A percentile compares a stretch with the other conserved stretches of the same genome.
Evolutionary conservation across 352 stramenopile species (phyloP).

Genomic region (Phytophthora colocasiae): DNA sequence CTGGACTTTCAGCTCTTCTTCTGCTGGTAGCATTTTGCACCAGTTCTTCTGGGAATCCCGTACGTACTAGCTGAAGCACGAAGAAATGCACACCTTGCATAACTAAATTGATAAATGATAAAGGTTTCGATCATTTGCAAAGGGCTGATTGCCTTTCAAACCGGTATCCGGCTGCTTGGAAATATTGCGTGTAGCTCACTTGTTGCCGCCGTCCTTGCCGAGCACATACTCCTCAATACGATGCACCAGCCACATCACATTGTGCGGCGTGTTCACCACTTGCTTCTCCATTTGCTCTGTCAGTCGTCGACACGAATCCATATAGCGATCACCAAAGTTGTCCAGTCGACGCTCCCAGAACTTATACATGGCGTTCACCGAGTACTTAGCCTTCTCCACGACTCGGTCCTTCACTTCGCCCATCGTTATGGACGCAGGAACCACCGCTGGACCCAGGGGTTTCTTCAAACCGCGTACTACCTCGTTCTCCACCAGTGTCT

Average conservation of each 20-base stretch:
- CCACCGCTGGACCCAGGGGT: slow-evolving; percentile 46
- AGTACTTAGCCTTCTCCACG: slow-evolving; percentile 64
- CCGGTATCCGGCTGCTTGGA: too few relatives aligned
- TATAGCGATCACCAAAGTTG: slow-evolving; percentile 69
- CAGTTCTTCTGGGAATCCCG: too few relatives aligned
- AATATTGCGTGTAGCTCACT: not conserved
- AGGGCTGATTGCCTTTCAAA: too few relatives aligned
- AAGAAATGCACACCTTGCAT: too few relatives aligned
- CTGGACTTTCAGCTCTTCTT: too few relatives aligned
- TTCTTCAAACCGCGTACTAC: slow-evolving; percentile 54
- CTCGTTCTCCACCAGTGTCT: slow-evolving; percentile 56
- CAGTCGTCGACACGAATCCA: slow-evolving; percentile 71
- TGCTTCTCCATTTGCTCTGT: slow-evolving; percentile 77
- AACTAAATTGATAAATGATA: too few relatives aligned
- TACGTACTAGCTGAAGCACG: too few relatives aligned
- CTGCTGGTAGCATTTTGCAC: too few relatives aligned
- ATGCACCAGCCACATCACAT: slow-evolving; percentile 57
- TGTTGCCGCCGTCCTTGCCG: slow-evolving; percentile 43
- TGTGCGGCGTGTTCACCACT: slow-evolving; percentile 44
- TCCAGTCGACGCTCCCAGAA: slow-evolving; percentile 76
- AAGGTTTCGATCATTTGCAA: too few relatives aligned
- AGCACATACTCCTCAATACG: slow-evolving; percentile 48
- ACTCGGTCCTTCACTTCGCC: slow-evolving; percentile 29
- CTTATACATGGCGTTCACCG: slow-evolving; percentile 65
- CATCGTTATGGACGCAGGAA: slow-evolving; percentile 62